Conservation (phyloP, 2,329 filamentous ascomycete genomes). For the Fonsecaea monophora region DNA sequence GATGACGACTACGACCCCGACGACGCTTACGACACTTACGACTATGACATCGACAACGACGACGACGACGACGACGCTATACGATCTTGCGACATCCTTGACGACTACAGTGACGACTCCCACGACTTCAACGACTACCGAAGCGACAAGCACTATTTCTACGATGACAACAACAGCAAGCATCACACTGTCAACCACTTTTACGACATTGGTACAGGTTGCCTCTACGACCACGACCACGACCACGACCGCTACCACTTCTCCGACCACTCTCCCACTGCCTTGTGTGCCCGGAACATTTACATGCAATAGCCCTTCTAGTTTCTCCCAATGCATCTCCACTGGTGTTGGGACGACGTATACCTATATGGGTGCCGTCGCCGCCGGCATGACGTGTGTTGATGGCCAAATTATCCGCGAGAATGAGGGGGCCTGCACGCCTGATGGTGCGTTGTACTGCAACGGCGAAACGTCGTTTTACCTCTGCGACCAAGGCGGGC, state of each 20-base stretch:
- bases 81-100: conserved; percentile 12
- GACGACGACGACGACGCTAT: conserved; percentile 4
- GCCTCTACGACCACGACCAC: background rate
- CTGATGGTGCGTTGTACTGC: conserved; percentile 31
- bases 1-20: background rate
- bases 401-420: conserved; percentile 33
- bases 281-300: conserved; percentile 44
- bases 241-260: background rate
- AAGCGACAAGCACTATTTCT: conserved; percentile 2
- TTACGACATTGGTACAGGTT: conserved; percentile 10
- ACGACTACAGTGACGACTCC: conserved; percentile 16
- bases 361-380: conserved; percentile 37
- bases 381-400: conserved; percentile 35
- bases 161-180: conserved; percentile 7
- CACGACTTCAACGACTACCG: conserved; percentile 11
- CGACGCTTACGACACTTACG: background rate
- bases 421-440: conserved; percentile 35
- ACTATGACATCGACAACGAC: background rate
- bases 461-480: conserved; percentile 32
- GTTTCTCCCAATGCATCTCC: conserved; percentile 47
- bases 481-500: conserved; percentile 37
- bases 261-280: conserved; percentile 23
- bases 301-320: conserved; percentile 45
- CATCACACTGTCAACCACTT: conserved; percentile 20
- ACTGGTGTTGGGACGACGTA: conserved; percentile 27